Percentiles rank a stretch among this genome's conserved stretches.
These are phyloP conservation scores for Apiotrichum siamense DNA, from an alignment of 1,284 basidiomycete species.

Conservation along the genomic window DNA sequence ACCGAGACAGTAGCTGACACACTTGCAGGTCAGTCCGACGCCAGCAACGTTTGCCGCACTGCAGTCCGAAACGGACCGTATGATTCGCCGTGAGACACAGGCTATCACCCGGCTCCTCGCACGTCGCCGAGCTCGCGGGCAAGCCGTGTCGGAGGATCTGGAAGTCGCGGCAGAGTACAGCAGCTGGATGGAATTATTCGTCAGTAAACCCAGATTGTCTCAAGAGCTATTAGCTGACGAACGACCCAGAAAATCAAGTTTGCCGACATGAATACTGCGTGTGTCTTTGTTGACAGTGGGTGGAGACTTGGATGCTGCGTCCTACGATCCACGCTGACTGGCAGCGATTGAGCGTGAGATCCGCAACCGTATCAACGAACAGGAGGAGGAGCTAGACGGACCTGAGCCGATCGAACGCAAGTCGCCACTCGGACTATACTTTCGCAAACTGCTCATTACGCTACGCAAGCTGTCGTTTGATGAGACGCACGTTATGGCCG, in stretches of 20 bases:
- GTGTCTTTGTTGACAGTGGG: constrained; percentile 31
- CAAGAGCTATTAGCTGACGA: neutral
- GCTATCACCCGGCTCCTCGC: constrained; percentile 16
- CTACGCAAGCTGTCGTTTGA: constrained; percentile 40
- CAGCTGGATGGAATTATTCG: constrained; percentile 32
- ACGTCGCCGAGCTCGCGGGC: constrained; percentile 23
- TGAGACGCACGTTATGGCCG: constrained; percentile 31
- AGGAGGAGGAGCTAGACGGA: constrained; percentile 20
- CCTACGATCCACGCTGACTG: neutral
- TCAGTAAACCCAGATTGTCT: constrained; percentile 9
- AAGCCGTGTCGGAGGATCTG: constrained; percentile 12
- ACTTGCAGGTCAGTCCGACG: constrained; percentile 23
- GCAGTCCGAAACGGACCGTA: constrained; percentile 20
- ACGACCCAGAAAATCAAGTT: constrained; percentile 19
- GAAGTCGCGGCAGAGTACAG: constrained; percentile 16
- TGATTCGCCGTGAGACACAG: constrained; percentile 23
- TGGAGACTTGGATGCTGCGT: neutral
- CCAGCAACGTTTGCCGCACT: constrained; percentile 24
- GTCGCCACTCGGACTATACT: constrained; percentile 38
- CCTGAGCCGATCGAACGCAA: constrained; percentile 25
- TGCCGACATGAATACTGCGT: constrained; percentile 25
- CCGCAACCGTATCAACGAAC: constrained; percentile 29
- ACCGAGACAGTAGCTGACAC: neutral
- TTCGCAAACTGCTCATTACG: constrained; percentile 29
- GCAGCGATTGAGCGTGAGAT: constrained; percentile 32